Evolutionary conservation across 2,329 filamentous ascomycete species (phyloP).

Genomic region (Scopulariopsis brevicaulis): DNA sequence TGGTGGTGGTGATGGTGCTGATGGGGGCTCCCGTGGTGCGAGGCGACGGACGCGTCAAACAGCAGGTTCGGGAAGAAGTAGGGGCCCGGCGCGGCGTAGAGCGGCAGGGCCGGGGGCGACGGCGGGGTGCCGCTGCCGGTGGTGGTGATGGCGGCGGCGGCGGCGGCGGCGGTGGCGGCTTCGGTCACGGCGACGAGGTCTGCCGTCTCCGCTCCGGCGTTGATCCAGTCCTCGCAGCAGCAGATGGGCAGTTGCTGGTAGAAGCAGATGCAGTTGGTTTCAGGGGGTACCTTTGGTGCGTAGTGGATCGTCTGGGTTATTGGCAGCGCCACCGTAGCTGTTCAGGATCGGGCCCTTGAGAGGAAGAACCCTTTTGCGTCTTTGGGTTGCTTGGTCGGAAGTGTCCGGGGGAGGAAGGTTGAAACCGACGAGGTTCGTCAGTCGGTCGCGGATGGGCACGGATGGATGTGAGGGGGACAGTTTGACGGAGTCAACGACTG

Average conservation of each 20-base stretch:
- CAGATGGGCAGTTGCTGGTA: neutral
- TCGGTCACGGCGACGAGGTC: neutral
- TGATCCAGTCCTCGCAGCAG: neutral
- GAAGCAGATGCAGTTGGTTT: slow-evolving; percentile 2
- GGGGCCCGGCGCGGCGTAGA: neutral
- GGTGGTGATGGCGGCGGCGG: neutral
- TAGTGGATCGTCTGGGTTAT: neutral
- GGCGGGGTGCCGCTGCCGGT: neutral
- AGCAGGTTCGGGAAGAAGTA: neutral
- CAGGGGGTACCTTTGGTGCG: slow-evolving; percentile 2
- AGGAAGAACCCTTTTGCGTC: neutral
- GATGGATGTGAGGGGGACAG: neutral
- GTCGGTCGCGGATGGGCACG: neutral
- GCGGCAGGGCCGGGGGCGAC: neutral
- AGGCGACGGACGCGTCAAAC: neutral
- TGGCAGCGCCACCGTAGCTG: slow-evolving; percentile 2
- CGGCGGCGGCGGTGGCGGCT: neutral
- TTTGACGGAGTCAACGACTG: neutral
- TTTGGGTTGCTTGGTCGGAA: neutral
- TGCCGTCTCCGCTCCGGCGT: neutral
- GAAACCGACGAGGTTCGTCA: neutral
- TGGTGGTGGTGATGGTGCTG: neutral
- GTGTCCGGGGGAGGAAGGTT: neutral
- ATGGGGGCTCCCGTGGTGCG: neutral
- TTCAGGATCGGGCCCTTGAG: neutral